phyloP scores from a whole-genome alignment of 2,329 filamentous ascomycete genomes.

The Calycina marina region DNA sequence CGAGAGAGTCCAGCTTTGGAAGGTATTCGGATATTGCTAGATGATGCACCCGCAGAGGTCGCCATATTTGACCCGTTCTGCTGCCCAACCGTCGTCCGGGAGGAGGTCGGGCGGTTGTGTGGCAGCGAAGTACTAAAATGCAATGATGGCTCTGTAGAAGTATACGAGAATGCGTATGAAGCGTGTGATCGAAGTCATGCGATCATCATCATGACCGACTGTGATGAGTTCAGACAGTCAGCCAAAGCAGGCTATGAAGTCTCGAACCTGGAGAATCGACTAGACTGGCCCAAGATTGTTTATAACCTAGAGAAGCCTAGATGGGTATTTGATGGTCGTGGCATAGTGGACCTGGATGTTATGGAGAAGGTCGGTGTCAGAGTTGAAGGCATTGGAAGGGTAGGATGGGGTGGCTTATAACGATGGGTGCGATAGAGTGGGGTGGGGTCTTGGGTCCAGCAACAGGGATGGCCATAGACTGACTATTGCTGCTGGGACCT shows the following conservation, averaged over 20 bases:
- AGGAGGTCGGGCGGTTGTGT: constrained; percentile 24
- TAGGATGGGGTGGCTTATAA: constrained; percentile 3
- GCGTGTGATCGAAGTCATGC: constrained; percentile 32
- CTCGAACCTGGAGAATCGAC: constrained; percentile 10
- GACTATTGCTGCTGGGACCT: too few relatives aligned
- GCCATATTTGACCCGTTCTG: constrained; percentile 52
- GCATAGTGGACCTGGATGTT: constrained; percentile 17
- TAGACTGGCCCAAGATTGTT: constrained; percentile 32
- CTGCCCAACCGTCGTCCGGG: constrained; percentile 24
- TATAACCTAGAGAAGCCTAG: constrained; percentile 30
- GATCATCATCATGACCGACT: constrained; percentile 36
- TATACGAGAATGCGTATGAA: constrained; percentile 28
- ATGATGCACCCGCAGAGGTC: constrained; percentile 48
- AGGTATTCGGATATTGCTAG: constrained; percentile 49
- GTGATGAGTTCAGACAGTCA: constrained; percentile 31
- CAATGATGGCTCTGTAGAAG: constrained; percentile 23
- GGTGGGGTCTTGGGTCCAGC: too few relatives aligned
- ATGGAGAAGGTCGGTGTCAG: constrained; percentile 20
- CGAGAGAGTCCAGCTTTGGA: constrained; percentile 56
- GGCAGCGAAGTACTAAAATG: constrained; percentile 19
- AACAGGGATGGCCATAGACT: too few relatives aligned
- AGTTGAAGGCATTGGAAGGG: constrained; percentile 11
- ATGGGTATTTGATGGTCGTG: constrained; percentile 33
- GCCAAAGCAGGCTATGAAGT: constrained; percentile 12
- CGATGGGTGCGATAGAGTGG: too few relatives aligned